A percentile compares a stretch with the other conserved stretches of the same genome.
Conservation (phyloP, 176 grass and related monocot species). For the Rhynchospora breviuscula region DNA sequence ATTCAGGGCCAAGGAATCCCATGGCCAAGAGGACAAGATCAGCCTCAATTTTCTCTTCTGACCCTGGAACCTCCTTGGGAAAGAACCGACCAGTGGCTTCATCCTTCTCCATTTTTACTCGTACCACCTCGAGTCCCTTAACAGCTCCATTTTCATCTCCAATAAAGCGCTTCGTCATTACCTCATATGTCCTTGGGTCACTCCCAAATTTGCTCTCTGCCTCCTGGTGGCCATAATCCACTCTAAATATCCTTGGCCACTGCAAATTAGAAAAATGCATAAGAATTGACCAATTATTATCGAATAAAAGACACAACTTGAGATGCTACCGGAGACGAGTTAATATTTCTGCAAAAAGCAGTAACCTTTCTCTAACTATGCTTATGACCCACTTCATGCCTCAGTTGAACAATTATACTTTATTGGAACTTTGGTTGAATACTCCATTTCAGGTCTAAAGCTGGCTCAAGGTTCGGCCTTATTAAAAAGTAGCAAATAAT, state of each 20-base stretch:
- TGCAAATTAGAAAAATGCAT: slow-evolving; percentile 15
- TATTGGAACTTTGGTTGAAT: background rate
- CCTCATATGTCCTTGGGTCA: slow-evolving; percentile 85
- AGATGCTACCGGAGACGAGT: background rate
- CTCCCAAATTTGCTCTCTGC: slow-evolving; percentile 77
- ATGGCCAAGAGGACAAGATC: slow-evolving; percentile 95
- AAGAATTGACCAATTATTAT: too few species aligned
- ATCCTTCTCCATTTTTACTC: slow-evolving; percentile 63
- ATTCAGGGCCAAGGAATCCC: slow-evolving; percentile 93
- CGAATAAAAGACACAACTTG: background rate
- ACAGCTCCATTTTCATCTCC: slow-evolving; percentile 71
- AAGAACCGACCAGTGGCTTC: slow-evolving; percentile 49
- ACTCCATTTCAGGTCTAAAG: too few species aligned
- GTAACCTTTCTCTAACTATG: background rate
- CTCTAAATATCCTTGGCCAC: slow-evolving; percentile 88
- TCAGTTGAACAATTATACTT: background rate
- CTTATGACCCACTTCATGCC: background rate
- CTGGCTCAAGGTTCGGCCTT: background rate
- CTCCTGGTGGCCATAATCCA: slow-evolving; percentile 97
- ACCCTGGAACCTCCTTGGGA: slow-evolving; percentile 69
- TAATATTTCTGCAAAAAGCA: too few species aligned
- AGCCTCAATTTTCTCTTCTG: slow-evolving; percentile 80
- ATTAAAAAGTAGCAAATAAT: background rate
- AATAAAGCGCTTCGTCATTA: slow-evolving; percentile 78
- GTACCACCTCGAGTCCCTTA: slow-evolving; percentile 76